Base-by-base conservation (phyloP, 345 rosid genomes). In the Eucalyptus shirleyi region DNA sequence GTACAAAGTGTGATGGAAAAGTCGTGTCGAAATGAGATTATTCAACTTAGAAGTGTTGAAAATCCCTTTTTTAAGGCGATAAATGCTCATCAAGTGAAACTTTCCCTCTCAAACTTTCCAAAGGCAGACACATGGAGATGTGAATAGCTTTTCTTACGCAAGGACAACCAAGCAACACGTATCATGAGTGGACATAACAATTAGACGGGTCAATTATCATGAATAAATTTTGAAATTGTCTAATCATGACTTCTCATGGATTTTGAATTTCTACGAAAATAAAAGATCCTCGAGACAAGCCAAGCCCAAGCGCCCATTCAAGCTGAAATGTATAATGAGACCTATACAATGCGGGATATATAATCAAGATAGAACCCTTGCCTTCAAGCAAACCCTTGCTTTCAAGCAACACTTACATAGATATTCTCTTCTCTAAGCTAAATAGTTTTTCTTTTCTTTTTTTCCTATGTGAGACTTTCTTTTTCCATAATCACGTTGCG, bases 71-170 rank as follows among this genome's bases (percentile, higher is more conserved):
- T 37, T 5, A 8, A 69, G 42, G 24, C 4, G 4, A 32, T 5
- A 8, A 8, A 34, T 32, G 7, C 81, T 67, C 12, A 6, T 10
- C 12, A 0, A 1, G 1, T 9, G 2, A 37, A 32, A 65, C 40
- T 67, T 32, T 32, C 37, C 80, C 23, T 67, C 42, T 17, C 80
- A 32, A 69, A 34, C 44, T 34, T 19, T 69, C 7, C 42, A 21
- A 10, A 69, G 11, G 11, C 4, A 1, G 24, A 18, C 42, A 5
- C 81, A 9, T 10, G 24, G 23, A 72, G 6, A 17, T 72, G 21
- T 18, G 4, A 34, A 72, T 32, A 19, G 26, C 82, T 72, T 34
- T 19, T 19, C 19, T 17, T 2, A 19, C 2, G 19, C 23, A 40
- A 19, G 45, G 6, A 18, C 4, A 18, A 9, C 44, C 14, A 10